Evolutionary conservation across 2,329 filamentous ascomycete species (phyloP).

Genomic region (Diaporthe sp.): DNA sequence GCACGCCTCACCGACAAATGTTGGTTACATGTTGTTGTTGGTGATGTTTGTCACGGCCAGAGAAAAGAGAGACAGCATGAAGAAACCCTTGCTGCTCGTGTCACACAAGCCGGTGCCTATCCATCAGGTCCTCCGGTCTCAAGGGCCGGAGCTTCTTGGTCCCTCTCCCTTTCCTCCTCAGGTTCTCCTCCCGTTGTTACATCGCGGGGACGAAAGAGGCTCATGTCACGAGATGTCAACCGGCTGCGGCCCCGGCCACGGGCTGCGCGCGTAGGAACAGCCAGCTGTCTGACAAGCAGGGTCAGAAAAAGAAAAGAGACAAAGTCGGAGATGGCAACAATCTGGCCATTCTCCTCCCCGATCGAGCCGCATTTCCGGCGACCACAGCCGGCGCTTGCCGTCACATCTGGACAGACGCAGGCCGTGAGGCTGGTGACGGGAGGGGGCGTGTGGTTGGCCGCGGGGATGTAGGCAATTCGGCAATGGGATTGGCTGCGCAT

Average conservation of each 20-base stretch:
- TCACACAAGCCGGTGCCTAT: conserved; percentile 11
- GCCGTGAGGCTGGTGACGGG: conserved; percentile 8
- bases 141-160: neutral
- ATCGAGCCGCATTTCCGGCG: neutral
- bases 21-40: conserved; percentile 7
- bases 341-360: neutral
- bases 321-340: neutral
- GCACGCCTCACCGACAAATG: neutral
- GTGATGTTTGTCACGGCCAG: neutral
- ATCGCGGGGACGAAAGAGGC: conserved; percentile 9
- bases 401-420: conserved; percentile 4
- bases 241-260: neutral
- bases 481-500: conserved; percentile 3
- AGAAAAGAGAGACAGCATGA: neutral
- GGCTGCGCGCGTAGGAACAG: neutral
- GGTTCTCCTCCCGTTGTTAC: neutral
- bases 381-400: neutral
- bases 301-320: neutral
- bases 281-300: neutral
- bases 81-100: conserved; percentile 1
- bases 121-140: neutral
- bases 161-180: neutral
- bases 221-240: conserved; percentile 11
- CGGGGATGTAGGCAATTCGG: neutral
- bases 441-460: neutral